These are phyloP conservation scores for Suhomyces kilbournensis DNA, from an alignment of 805 yeast genomes.

Conservation along the genomic window DNA sequence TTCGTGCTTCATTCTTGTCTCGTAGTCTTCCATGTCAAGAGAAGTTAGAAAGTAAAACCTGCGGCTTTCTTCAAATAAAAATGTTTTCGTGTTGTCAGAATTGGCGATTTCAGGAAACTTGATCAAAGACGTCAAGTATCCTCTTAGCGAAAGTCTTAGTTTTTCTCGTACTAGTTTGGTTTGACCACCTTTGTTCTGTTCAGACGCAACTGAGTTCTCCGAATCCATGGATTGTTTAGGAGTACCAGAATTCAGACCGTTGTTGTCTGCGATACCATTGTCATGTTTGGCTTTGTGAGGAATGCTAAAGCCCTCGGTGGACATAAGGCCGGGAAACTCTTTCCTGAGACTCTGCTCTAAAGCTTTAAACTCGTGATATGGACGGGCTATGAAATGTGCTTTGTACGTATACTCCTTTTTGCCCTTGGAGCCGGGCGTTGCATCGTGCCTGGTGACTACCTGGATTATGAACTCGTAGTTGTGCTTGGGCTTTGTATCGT, in stretches of 20 bases:
- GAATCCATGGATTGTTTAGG: conserved; percentile 2
- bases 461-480: conserved; percentile 50
- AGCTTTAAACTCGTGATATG: conserved; percentile 65
- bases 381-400: conserved; percentile 51
- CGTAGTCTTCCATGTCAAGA: conserved; percentile 53
- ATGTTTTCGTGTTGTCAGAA: conserved; percentile 50
- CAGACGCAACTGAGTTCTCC: background rate
- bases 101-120: conserved; percentile 54
- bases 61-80: conserved; percentile 41
- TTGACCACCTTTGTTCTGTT: background rate
- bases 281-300: conserved; percentile 53
- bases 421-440: background rate
- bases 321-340: conserved; percentile 61
- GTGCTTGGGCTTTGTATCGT: conserved; percentile 12
- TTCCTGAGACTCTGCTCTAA: conserved; percentile 52
- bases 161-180: conserved; percentile 62
- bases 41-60: conserved; percentile 33
- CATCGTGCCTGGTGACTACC: conserved; percentile 29
- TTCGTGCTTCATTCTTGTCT: conserved; percentile 60
- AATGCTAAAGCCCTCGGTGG: conserved; percentile 51
- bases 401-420: conserved; percentile 8
- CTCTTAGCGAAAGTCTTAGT: conserved; percentile 72
- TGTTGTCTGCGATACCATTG: conserved; percentile 20
- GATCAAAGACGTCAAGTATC: conserved; percentile 57
- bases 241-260: conserved; percentile 10